A percentile compares a stretch with the other conserved stretches of the same genome.
Conservation (phyloP, 352 stramenopile species). For the Globisporangium paroecandrum region DNA sequence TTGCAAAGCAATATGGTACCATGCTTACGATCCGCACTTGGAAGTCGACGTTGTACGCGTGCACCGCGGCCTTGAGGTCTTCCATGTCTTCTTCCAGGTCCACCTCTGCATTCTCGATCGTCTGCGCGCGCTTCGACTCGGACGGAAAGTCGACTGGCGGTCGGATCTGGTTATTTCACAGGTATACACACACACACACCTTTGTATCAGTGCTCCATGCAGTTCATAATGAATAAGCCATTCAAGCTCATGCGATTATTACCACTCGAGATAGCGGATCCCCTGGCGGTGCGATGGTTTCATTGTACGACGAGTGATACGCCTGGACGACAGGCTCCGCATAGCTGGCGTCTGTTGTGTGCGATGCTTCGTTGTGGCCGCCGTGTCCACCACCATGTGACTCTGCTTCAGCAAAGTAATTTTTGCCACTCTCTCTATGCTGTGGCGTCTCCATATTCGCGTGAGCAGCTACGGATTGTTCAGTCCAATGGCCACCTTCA, state of each 20-base stretch:
- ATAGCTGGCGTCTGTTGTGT: neutral
- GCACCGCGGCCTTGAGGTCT: slow-evolving; percentile 72
- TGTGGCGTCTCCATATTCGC: neutral
- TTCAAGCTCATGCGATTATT: neutral
- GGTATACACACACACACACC: neutral
- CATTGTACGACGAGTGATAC: slow-evolving; percentile 50
- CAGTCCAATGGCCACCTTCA: neutral
- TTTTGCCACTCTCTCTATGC: neutral
- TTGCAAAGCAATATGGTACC: neutral
- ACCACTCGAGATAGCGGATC: slow-evolving; percentile 41
- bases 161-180: slow-evolving; percentile 32
- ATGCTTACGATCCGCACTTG: slow-evolving; percentile 66
- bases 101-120: slow-evolving; percentile 71
- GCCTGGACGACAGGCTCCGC: slow-evolving; percentile 24
- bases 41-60: slow-evolving; percentile 84
- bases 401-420: neutral
- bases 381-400: slow-evolving; percentile 10
- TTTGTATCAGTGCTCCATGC: neutral
- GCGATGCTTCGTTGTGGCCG: neutral
- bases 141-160: slow-evolving; percentile 56
- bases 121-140: slow-evolving; percentile 71
- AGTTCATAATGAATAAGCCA: too few relatives aligned
- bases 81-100: slow-evolving; percentile 80
- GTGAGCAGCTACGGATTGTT: neutral
- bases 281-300: slow-evolving; percentile 46